Evolutionary conservation across 2,329 filamentous ascomycete species (phyloP).

Genomic region (Verticillium nubilum): DNA sequence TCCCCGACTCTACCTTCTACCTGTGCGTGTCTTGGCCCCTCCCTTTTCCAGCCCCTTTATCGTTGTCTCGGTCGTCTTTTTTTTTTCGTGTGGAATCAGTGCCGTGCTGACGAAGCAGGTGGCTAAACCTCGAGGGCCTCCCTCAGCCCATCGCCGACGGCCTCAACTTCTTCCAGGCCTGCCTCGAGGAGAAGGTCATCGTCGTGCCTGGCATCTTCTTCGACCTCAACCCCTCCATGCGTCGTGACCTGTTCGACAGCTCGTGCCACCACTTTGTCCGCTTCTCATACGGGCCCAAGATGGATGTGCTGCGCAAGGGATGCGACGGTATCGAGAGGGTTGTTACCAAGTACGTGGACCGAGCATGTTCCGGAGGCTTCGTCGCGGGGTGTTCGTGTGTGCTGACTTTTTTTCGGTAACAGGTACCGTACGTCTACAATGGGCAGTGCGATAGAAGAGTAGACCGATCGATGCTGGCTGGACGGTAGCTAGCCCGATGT

Average conservation of each 20-base stretch:
- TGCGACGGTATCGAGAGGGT: slow-evolving; percentile 82
- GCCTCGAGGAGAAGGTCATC: slow-evolving; percentile 89
- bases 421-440: background rate
- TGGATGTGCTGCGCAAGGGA: slow-evolving; percentile 73
- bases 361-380: background rate
- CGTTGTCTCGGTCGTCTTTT: background rate
- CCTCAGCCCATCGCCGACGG: slow-evolving; percentile 85
- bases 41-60: background rate
- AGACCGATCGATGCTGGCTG: background rate
- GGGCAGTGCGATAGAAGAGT: slow-evolving; percentile 3
- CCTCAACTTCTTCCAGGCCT: slow-evolving; percentile 94
- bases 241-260: slow-evolving; percentile 87
- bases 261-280: slow-evolving; percentile 91
- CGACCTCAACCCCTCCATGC: slow-evolving; percentile 84
- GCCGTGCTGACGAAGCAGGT: slow-evolving; percentile 18
- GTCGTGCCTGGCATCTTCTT: slow-evolving; percentile 98
- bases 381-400: background rate
- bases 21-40: slow-evolving; percentile 49
- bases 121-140: slow-evolving; percentile 60
- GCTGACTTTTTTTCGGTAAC: background rate
- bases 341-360: slow-evolving; percentile 56
- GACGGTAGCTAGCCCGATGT: background rate
- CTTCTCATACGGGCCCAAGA: slow-evolving; percentile 76
- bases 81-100: background rate
- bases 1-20: slow-evolving; percentile 93